Conservation (phyloP, 164 flowering plant genomes). For the Aristolochia contorta region DNA sequence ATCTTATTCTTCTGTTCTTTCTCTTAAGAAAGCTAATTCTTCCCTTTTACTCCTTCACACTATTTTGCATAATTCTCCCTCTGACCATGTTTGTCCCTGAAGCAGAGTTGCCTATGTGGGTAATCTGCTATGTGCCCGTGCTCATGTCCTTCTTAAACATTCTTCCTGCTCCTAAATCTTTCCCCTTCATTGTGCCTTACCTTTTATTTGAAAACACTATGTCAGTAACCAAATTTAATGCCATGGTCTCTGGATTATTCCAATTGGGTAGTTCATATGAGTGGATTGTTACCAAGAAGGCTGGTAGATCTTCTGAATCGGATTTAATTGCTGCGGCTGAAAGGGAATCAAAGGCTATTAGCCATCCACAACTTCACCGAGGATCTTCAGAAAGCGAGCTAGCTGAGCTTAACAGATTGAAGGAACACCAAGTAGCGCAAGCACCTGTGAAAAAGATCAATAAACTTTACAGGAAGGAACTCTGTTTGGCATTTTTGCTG, state of each 20-base stretch:
- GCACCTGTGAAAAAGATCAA: slow-evolving; percentile 38
- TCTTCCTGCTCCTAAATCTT: slow-evolving; percentile 83
- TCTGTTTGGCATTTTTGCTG: slow-evolving; percentile 63
- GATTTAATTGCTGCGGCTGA: slow-evolving; percentile 58
- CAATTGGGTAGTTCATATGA: slow-evolving; percentile 92
- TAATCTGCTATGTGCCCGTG: slow-evolving; percentile 87
- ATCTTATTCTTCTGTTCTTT: slow-evolving; percentile 83
- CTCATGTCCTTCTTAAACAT: slow-evolving; percentile 93
- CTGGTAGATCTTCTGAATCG: slow-evolving; percentile 75
- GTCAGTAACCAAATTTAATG: slow-evolving; percentile 97
- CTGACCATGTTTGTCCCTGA: slow-evolving; percentile 97
- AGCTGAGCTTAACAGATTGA: slow-evolving; percentile 34
- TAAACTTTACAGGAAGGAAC: slow-evolving; percentile 67
- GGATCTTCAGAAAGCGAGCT: slow-evolving; percentile 68
- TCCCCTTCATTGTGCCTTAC: slow-evolving; percentile 95
- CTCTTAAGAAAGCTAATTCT: slow-evolving; percentile 78
- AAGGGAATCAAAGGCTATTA: slow-evolving; percentile 40
- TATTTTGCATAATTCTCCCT: slow-evolving; percentile 91
- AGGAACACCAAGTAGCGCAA: slow-evolving; percentile 38
- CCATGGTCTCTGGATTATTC: slow-evolving; percentile 93
- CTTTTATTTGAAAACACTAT: slow-evolving; percentile 96
- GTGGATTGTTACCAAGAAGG: slow-evolving; percentile 82
- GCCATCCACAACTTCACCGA: slow-evolving; percentile 32
- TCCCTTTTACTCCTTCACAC: slow-evolving; percentile 93
- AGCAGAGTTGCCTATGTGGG: slow-evolving; percentile 92